Evolutionary conservation across 2,329 filamentous ascomycete species (phyloP), one percentile per base, ranked within the genome.

Genomic region (Pyrenophora tritici-repentis): DNA sequence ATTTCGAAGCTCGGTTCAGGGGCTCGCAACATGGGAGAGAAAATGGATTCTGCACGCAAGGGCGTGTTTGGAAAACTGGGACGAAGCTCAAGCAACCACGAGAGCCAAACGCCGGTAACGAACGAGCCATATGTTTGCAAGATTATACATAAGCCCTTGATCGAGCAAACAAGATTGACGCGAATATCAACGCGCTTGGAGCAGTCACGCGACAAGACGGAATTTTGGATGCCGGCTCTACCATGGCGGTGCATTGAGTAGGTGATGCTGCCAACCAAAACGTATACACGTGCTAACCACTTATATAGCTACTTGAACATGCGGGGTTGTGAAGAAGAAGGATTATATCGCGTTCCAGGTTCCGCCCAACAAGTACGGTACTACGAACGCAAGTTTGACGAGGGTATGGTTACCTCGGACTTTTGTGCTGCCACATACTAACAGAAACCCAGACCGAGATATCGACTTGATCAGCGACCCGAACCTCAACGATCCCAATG

Each of bases 141-240:
- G 62, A 86, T 96, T 36, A 90, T 97, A 71, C 96, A 94, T 65
- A 79, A 89, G 42, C 91, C 91, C 1, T 78, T 97, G 24, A 82
- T 96, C 20, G 88, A 96, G 71, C 93, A 97, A 75, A 92, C 92
- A 6, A 86, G 93, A n/a, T 80, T 86, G 58, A 97, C 93, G 0
- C 84, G 93, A 57, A 97, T 97, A 69, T 95, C 91, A 6, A 95
- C 93, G 74, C 85, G 88, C 24, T 78, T 97, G 36, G 90, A 95
- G 67, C 85, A 89, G 54, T 96, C 92, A 8, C 85, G 87, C 56
- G 93, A 97, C 69, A 97, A 97, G 79, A 97, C 93, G 0, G 93
- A 97, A 68, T 97, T 95, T 69, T 97, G 93, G 93, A 96, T 97
- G 92, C 93, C 93, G 10, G 90, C 91, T 6, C 87, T 97, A 51